phyloP scores from a whole-genome alignment of 805 yeast species.

The Ogataea corticis region DNA sequence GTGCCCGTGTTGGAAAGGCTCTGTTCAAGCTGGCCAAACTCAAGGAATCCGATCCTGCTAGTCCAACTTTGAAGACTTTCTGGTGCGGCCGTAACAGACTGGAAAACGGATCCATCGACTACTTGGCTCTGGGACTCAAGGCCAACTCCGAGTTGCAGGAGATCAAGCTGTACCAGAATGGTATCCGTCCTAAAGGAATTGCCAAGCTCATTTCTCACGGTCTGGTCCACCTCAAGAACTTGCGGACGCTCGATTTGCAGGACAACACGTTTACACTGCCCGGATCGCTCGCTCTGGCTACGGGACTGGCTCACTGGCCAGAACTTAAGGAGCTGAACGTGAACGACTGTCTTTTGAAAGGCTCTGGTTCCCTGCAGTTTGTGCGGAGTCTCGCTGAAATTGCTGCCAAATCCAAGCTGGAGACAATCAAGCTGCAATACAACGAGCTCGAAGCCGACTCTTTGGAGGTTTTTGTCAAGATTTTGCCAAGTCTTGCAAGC shows the following conservation, averaged over 20 bases:
- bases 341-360: slow-evolving; percentile 84
- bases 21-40: slow-evolving; percentile 70
- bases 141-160: slow-evolving; percentile 68
- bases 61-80: slow-evolving; percentile 70
- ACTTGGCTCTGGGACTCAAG: slow-evolving; percentile 81
- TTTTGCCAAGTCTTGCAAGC: slow-evolving; percentile 55
- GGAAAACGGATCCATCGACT: slow-evolving; percentile 90
- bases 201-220: slow-evolving; percentile 73
- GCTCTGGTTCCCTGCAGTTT: slow-evolving; percentile 66
- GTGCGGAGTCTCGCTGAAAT: slow-evolving; percentile 45
- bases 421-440: slow-evolving; percentile 73
- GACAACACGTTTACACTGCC: slow-evolving; percentile 87
- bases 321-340: slow-evolving; percentile 74
- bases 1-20: slow-evolving; percentile 89
- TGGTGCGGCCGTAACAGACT: slow-evolving; percentile 96
- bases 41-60: slow-evolving; percentile 30
- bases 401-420: slow-evolving; percentile 42
- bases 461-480: slow-evolving; percentile 56
- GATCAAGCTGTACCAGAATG: slow-evolving; percentile 84
- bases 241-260: slow-evolving; percentile 80
- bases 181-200: slow-evolving; percentile 94
- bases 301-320: slow-evolving; percentile 62
- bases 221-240: slow-evolving; percentile 55
- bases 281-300: slow-evolving; percentile 67
- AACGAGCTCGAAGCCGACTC: slow-evolving; percentile 78